Evolutionary conservation across 192 early-diverging fungal genomes (phyloP).

Genomic region (Entrophospora sp.): DNA sequence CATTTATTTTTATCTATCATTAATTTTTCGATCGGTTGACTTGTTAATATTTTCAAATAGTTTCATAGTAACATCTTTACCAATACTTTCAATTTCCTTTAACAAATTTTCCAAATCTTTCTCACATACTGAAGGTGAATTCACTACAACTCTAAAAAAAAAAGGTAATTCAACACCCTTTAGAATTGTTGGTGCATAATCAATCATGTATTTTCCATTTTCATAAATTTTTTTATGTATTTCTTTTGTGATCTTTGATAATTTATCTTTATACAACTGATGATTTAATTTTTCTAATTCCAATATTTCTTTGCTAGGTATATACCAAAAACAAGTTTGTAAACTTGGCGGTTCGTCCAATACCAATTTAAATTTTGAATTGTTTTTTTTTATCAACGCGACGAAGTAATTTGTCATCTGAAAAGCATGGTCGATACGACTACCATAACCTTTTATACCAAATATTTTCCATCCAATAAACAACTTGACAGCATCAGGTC

Average conservation of each 20-base stretch:
- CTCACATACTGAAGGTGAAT: conserved; percentile 52
- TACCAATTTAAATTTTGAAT: conserved; percentile 38
- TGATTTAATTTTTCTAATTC: conserved; percentile 15
- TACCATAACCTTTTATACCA: conserved; percentile 50
- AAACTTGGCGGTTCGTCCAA: conserved; percentile 30
- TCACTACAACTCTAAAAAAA: conserved; percentile 68
- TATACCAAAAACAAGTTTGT: conserved; percentile 72
- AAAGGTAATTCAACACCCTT: conserved; percentile 28
- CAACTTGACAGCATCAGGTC: conserved; percentile 71
- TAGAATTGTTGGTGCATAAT: conserved; percentile 50
- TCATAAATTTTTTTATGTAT: conserved; percentile 37
- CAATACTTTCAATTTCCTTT: conserved; percentile 46
- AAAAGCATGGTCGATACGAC: conserved; percentile 51
- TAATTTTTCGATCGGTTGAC: no score
- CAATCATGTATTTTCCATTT: conserved; percentile 54
- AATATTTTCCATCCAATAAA: conserved; percentile 72
- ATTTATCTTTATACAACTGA: conserved; percentile 24
- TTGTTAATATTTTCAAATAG: no score
- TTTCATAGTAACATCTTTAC: conserved; percentile 24
- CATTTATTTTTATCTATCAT: no score
- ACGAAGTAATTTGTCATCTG: conserved; percentile 44
- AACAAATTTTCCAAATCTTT: conserved; percentile 41
- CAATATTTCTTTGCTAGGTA: conserved; percentile 32
- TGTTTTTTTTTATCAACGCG: conserved; percentile 24
- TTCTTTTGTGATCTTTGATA: conserved; percentile 33